Conservation (phyloP, 1,139 yeast species). For the Suhomyces kunorum region DNA sequence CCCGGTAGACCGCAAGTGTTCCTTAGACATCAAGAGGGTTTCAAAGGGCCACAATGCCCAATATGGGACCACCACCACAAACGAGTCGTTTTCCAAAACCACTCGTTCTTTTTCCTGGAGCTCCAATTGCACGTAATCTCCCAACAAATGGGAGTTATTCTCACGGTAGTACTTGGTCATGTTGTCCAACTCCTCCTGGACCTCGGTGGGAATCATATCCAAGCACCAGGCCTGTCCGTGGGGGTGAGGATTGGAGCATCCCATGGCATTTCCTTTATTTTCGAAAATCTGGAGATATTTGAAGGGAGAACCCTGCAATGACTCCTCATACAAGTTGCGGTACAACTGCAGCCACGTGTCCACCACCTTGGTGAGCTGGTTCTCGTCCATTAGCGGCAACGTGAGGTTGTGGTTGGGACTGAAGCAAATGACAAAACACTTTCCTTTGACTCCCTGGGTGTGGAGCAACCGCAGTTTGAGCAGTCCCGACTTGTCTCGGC, state of each 20-base stretch:
- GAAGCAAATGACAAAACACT: conserved; percentile 72
- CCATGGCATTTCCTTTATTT: conserved; percentile 80
- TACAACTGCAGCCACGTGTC: conserved; percentile 63
- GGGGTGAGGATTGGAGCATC: conserved; percentile 81
- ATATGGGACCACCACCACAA: conserved; percentile 73
- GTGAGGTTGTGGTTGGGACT: conserved; percentile 72
- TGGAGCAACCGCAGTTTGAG: conserved; percentile 49
- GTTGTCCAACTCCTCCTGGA: conserved; percentile 56
- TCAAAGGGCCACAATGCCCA: conserved; percentile 89
- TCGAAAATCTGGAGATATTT: conserved; percentile 73
- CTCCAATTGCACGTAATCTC: conserved; percentile 66
- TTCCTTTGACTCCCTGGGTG: conserved; percentile 65
- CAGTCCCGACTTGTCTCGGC: conserved; percentile 20
- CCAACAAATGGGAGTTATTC: conserved; percentile 53
- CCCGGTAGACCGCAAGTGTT: conserved; percentile 52
- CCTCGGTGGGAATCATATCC: conserved; percentile 67
- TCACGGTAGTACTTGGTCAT: conserved; percentile 50
- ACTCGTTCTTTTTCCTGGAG: conserved; percentile 51
- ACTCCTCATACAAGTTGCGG: conserved; percentile 37
- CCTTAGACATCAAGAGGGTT: conserved; percentile 59
- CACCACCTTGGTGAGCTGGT: conserved; percentile 50
- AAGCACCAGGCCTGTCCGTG: conserved; percentile 83
- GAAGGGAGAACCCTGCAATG: conserved; percentile 47
- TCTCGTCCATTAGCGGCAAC: conserved; percentile 57
- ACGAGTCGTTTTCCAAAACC: conserved; percentile 61